These are phyloP conservation scores for Kwoniella sp. DNA, from an alignment of 768 basidiomycete species.

Conservation along the genomic window DNA sequence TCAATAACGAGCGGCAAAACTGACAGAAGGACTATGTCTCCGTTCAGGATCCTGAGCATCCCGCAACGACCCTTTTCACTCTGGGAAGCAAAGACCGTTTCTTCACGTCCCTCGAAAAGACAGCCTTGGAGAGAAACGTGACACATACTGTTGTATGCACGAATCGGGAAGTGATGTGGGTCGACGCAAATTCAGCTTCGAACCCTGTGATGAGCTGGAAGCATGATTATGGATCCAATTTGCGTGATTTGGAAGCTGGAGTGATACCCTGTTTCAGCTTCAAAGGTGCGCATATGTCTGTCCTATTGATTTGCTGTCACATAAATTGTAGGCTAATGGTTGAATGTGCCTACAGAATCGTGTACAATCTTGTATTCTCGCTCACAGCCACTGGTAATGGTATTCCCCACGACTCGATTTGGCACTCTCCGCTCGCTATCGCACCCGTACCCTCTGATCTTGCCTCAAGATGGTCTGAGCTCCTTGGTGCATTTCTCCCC, in stretches of 20 bases:
- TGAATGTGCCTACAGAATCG: constrained; percentile 14
- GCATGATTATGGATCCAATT: constrained; percentile 29
- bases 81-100: constrained; percentile 13
- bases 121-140: constrained; percentile 17
- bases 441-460: constrained; percentile 14
- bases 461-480: constrained; percentile 1
- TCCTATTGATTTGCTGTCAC: no score
- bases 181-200: constrained; percentile 28
- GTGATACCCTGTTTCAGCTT: constrained; percentile 7
- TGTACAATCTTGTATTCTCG: constrained; percentile 30
- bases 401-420: constrained; percentile 21
- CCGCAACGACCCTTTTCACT: constrained; percentile 11
- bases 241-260: constrained; percentile 24
- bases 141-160: constrained; percentile 26
- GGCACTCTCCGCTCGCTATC: constrained; percentile 16
- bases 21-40: no score
- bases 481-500: constrained; percentile 13
- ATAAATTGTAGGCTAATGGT: no score
- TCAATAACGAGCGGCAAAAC: no score
- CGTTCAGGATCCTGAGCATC: constrained; percentile 25
- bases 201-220: constrained; percentile 31
- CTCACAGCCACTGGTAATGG: constrained; percentile 19
- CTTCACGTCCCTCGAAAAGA: constrained; percentile 38
- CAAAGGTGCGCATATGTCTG: constrained; percentile 12
- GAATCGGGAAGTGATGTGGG: constrained; percentile 38